Conservation (phyloP, 352 stramenopile genomes). For the Pilasporangium apinafurcum region DNA sequence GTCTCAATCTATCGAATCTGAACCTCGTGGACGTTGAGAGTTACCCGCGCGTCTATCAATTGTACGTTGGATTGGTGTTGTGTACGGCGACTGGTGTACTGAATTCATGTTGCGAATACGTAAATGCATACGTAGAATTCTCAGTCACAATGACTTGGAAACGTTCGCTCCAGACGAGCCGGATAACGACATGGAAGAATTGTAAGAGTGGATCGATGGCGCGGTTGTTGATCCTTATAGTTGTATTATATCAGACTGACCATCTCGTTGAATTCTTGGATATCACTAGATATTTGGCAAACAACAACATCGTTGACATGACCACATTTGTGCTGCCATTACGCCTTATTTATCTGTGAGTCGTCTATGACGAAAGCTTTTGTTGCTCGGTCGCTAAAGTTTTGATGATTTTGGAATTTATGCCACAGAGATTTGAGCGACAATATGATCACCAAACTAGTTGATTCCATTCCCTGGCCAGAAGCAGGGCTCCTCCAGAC, state of each 20-base stretch:
- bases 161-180: slow-evolving; percentile 25
- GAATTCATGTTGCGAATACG: not conserved
- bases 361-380: too few relatives aligned
- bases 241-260: not conserved
- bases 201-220: slow-evolving; percentile 19
- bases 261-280: not conserved
- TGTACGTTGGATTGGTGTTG: slow-evolving; percentile 14
- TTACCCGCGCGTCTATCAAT: slow-evolving; percentile 47
- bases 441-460: slow-evolving; percentile 32
- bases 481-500: slow-evolving; percentile 37
- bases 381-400: too few relatives aligned
- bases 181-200: slow-evolving; percentile 49
- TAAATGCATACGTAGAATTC: slow-evolving; percentile 9
- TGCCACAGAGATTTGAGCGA: slow-evolving; percentile 24
- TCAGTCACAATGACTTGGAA: slow-evolving; percentile 52
- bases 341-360: slow-evolving; percentile 6
- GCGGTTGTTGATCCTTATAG: not conserved
- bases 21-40: slow-evolving; percentile 31
- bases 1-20: slow-evolving; percentile 61
- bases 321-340: not conserved
- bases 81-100: not conserved
- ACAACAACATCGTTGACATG: slow-evolving; percentile 5
- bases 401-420: too few relatives aligned
- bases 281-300: slow-evolving; percentile 2
- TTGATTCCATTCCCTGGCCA: slow-evolving; percentile 28